These are phyloP conservation scores for Phytopythium ostracodes DNA, from an alignment of 352 stramenopile genomes.

Conservation along the genomic window DNA sequence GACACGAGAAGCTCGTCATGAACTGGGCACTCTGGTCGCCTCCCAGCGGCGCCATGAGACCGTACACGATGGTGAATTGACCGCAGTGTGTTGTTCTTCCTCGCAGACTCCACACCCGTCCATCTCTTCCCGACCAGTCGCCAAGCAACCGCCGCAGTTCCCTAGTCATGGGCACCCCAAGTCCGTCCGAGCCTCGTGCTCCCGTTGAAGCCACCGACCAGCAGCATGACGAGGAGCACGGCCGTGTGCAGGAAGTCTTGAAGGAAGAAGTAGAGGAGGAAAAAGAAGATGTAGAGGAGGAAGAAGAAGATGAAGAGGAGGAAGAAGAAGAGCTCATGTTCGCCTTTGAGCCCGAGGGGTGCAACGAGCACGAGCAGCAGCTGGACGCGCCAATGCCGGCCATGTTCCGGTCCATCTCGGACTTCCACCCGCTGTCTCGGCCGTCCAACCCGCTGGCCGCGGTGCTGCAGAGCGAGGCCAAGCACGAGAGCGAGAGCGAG, in stretches of 20 bases:
- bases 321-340: conserved; percentile 79
- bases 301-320: not conserved
- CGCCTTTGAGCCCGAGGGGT: conserved; percentile 38
- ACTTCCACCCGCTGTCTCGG: conserved; percentile 16
- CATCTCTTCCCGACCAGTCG: not conserved
- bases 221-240: not conserved
- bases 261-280: conserved; percentile 14
- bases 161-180: not conserved
- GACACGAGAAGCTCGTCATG: too few species aligned
- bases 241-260: not conserved
- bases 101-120: too few species aligned
- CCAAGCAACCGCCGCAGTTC: not conserved
- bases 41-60: too few species aligned
- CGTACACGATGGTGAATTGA: too few species aligned
- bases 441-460: conserved; percentile 42
- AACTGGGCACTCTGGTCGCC: too few species aligned
- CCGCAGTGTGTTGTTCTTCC: not conserved
- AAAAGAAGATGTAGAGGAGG: too few species aligned
- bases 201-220: too few species aligned
- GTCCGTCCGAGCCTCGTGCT: not conserved
- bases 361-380: not conserved
- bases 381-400: conserved; percentile 4
- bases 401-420: conserved; percentile 30
- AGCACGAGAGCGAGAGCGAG: conserved; percentile 10
- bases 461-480: conserved; percentile 30